phyloP scores from a whole-genome alignment of 331 rosid genomes.

The Acacia pycnantha region DNA sequence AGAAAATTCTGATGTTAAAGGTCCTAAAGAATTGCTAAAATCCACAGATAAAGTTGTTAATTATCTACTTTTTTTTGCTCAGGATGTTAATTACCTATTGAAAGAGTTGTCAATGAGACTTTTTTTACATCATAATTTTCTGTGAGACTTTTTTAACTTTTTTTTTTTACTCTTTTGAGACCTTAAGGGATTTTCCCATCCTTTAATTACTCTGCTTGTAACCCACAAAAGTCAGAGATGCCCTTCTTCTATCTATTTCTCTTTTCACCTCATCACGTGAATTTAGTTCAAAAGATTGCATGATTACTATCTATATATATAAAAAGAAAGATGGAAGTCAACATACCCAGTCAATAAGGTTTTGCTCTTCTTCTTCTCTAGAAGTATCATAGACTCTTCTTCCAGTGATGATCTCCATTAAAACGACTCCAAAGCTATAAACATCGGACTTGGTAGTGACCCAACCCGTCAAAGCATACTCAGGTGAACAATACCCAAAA shows the following conservation, averaged over 20 bases:
- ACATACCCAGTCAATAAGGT: conserved; percentile 76
- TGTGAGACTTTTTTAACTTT: no score
- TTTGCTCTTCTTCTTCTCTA: conserved; percentile 47
- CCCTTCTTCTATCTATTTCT: neutral
- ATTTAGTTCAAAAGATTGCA: neutral
- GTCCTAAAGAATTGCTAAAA: no score
- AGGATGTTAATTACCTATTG: no score
- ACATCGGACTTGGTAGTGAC: conserved; percentile 63
- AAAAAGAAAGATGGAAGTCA: neutral
- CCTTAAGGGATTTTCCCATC: no score
- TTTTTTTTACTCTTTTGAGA: no score
- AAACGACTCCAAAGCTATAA: conserved; percentile 79
- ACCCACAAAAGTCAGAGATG: neutral
- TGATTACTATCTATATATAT: neutral
- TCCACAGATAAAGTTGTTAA: no score
- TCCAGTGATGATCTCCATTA: conserved; percentile 67
- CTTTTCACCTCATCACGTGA: neutral
- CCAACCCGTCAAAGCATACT: conserved; percentile 63
- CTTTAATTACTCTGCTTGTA: no score
- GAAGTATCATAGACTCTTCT: conserved; percentile 62
- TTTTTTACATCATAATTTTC: no score
- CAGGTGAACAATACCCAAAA: conserved; percentile 84
- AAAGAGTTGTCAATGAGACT: no score
- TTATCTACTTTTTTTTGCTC: no score
- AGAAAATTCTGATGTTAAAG: no score